A percentile compares a stretch with the other conserved stretches of the same genome.
These are phyloP conservation scores for Gynandropsis gynandra DNA, from an alignment of 345 rosid genomes.

Conservation along the genomic window DNA sequence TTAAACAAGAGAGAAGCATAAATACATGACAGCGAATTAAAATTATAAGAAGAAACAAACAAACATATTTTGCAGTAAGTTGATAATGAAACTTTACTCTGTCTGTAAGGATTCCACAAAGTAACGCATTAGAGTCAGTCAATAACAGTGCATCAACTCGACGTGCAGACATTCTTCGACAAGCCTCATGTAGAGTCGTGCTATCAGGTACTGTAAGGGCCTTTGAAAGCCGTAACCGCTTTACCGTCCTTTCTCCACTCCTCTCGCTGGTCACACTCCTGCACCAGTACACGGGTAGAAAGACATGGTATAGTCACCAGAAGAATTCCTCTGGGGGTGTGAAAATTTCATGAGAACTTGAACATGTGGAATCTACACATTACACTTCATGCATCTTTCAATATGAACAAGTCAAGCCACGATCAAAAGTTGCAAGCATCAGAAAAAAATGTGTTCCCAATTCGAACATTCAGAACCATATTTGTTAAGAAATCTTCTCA, in stretches of 20 bases:
- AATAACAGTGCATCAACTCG: constrained; percentile 87
- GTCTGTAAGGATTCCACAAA: constrained; percentile 97
- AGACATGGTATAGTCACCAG: constrained; percentile 4
- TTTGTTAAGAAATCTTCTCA: neutral
- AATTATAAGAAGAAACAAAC: neutral
- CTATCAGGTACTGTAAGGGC: constrained; percentile 87
- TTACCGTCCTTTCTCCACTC: constrained; percentile 82
- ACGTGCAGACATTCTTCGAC: constrained; percentile 91
- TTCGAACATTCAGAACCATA: neutral
- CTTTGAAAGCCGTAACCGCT: constrained; percentile 61
- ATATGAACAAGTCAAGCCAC: too few relatives aligned
- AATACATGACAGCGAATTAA: neutral
- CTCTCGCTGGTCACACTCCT: constrained; percentile 54
- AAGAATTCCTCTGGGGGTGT: neutral
- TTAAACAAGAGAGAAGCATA: neutral
- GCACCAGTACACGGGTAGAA: constrained; percentile 7
- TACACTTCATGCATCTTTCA: neutral
- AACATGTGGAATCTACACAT: neutral
- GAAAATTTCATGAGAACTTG: neutral
- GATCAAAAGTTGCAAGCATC: neutral
- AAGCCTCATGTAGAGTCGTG: constrained; percentile 71
- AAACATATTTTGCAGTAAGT: neutral
- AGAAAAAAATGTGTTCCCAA: neutral
- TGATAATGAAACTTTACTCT: constrained; percentile 37
- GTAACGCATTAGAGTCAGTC: constrained; percentile 85